Percentiles rank a stretch among this genome's conserved stretches.
Evolutionary conservation across 2,329 filamentous ascomycete genomes (phyloP).

Genomic region (Aspergillus melleus): DNA sequence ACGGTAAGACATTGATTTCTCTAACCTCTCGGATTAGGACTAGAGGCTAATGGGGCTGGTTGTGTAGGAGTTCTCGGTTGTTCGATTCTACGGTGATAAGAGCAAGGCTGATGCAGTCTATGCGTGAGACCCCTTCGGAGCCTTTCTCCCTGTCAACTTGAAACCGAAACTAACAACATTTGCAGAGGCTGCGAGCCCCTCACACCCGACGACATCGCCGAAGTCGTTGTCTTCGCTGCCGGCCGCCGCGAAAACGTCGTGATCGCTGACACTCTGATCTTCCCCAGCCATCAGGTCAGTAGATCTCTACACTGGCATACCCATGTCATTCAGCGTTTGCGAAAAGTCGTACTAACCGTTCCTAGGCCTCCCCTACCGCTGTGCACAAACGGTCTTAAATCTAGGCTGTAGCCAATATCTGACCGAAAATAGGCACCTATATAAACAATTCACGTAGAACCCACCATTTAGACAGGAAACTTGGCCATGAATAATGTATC

Average conservation of each 20-base stretch:
- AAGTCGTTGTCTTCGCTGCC: constrained; percentile 83
- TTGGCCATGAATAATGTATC: neutral
- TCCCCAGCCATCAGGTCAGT: constrained; percentile 83
- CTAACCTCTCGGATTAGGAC: neutral
- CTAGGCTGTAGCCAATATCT: no score
- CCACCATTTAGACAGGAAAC: neutral
- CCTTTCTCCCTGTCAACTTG: no score
- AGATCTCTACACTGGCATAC: no score
- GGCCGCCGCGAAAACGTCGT: constrained; percentile 87
- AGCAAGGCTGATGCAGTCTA: constrained; percentile 88
- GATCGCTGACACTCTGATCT: constrained; percentile 81
- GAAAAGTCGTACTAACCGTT: neutral
- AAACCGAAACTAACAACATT: neutral
- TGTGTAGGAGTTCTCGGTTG: constrained; percentile 75
- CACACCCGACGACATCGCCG: constrained; percentile 87
- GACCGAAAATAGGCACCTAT: neutral
- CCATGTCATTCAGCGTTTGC: no score
- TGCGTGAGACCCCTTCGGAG: constrained; percentile 57
- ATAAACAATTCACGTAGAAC: neutral
- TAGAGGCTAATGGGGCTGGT: neutral
- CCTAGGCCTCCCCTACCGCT: constrained; percentile 15
- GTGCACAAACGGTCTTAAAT: constrained; percentile 12
- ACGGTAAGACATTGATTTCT: constrained; percentile 55
- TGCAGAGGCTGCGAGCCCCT: constrained; percentile 73
- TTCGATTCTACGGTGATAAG: constrained; percentile 87